Percentiles rank a stretch among this genome's conserved stretches.
These are phyloP conservation scores for Clavariopsis aquatica DNA, from an alignment of 495 filamentous ascomycete species.

Conservation along the genomic window DNA sequence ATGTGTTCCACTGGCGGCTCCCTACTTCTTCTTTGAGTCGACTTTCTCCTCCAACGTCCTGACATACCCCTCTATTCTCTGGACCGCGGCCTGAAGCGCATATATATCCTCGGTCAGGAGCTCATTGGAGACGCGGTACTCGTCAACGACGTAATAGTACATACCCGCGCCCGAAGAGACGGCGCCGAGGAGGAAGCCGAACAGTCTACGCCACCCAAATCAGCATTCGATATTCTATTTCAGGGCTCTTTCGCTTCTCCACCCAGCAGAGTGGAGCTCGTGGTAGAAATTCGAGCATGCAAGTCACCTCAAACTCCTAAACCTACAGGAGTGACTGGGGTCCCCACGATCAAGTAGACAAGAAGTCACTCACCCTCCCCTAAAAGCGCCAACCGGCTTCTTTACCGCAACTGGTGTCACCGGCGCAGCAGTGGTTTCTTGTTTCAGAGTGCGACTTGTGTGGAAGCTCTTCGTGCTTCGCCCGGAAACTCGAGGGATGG, in stretches of 20 bases:
- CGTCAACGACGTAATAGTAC: slow-evolving; percentile 88
- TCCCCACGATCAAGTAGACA: not conserved
- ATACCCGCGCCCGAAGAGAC: slow-evolving; percentile 75
- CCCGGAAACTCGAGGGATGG: slow-evolving; percentile 15
- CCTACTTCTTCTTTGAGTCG: slow-evolving; percentile 60
- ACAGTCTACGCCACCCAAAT: slow-evolving; percentile 58
- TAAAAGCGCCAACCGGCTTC: slow-evolving; percentile 87
- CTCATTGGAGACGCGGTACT: slow-evolving; percentile 93
- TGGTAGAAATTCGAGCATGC: not conserved
- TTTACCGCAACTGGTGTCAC: slow-evolving; percentile 57
- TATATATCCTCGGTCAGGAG: slow-evolving; percentile 93
- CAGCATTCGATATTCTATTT: not conserved
- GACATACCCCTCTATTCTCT: slow-evolving; percentile 81
- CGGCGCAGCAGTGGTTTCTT: slow-evolving; percentile 23
- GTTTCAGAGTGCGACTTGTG: slow-evolving; percentile 26
- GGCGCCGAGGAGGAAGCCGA: slow-evolving; percentile 90
- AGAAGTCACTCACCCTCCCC: slow-evolving; percentile 73
- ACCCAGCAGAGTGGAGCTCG: not conserved
- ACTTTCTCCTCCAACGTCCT: slow-evolving; percentile 79
- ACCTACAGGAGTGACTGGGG: not conserved
- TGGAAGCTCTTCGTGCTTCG: slow-evolving; percentile 27
- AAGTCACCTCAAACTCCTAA: not conserved
- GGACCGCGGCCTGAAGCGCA: slow-evolving; percentile 85
- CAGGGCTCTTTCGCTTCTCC: not conserved
- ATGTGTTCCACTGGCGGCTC: not conserved